A percentile compares a stretch with the other conserved stretches of the same genome.
These are phyloP conservation scores for Phytopythium cucurbitacearum DNA, from an alignment of 352 stramenopile genomes.

Conservation along the genomic window DNA sequence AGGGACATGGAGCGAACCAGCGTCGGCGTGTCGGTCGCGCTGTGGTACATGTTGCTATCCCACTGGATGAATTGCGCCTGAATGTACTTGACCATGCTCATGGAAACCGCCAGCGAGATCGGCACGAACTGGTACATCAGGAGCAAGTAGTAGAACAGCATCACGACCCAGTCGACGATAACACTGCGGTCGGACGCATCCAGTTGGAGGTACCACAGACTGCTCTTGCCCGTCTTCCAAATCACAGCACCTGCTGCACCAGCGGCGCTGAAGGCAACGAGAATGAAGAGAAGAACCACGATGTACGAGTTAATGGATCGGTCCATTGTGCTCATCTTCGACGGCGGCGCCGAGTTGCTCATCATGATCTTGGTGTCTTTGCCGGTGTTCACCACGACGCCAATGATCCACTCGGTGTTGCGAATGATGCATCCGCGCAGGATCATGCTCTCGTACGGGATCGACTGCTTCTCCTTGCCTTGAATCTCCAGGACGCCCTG, in stretches of 20 bases:
- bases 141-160: conserved; percentile 93
- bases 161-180: conserved; percentile 63
- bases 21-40: conserved; percentile 81
- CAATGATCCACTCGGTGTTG: conserved; percentile 91
- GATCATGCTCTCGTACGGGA: conserved; percentile 84
- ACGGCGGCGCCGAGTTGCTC: conserved; percentile 73
- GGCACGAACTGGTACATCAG: conserved; percentile 97
- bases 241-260: conserved; percentile 54
- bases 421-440: conserved; percentile 89
- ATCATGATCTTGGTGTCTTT: conserved; percentile 93
- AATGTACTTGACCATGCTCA: conserved; percentile 95
- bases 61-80: conserved; percentile 94
- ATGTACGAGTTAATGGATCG: conserved; percentile 80
- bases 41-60: conserved; percentile 93
- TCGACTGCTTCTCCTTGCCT: conserved; percentile 42
- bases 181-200: conserved; percentile 23
- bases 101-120: conserved; percentile 96
- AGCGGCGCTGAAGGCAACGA: conserved; percentile 59
- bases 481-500: conserved; percentile 79
- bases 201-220: conserved; percentile 57
- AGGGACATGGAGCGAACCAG: conserved; percentile 92
- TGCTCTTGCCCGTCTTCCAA: conserved; percentile 40
- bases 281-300: conserved; percentile 51
- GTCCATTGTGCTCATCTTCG: conserved; percentile 88
- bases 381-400: conserved; percentile 92